phyloP scores from a whole-genome alignment of 257 asterid genomes.

The Solanum bulbocastanum region DNA sequence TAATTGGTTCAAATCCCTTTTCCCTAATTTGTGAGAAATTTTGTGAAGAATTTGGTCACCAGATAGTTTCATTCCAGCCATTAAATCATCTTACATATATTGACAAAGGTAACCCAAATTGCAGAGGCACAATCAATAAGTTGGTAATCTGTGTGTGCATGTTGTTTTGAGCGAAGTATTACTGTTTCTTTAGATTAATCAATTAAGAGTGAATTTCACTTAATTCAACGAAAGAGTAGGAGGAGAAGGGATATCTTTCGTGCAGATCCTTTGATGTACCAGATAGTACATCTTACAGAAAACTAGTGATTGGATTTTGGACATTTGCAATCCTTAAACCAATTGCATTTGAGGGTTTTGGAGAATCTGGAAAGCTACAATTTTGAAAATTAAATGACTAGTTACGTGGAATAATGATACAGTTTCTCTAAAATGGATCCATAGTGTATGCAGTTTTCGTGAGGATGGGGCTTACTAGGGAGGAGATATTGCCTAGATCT shows the following conservation, averaged over 20 bases:
- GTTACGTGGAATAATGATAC: background rate
- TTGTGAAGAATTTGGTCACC: background rate
- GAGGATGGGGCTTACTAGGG: background rate
- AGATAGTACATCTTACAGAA: background rate
- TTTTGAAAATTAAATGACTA: background rate
- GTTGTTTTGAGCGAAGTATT: background rate
- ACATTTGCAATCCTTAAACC: background rate
- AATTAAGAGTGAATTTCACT: background rate
- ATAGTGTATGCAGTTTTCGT: background rate
- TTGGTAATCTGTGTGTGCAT: background rate
- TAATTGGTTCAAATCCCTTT: background rate
- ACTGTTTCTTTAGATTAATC: background rate
- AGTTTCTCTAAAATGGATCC: background rate
- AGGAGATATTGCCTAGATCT: background rate
- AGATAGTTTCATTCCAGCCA: background rate
- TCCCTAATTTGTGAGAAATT: background rate
- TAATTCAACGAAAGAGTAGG: constrained; percentile 46
- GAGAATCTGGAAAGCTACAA: background rate
- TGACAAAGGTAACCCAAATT: background rate
- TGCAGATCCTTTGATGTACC: background rate
- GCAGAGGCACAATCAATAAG: background rate
- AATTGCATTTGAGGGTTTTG: background rate
- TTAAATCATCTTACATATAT: background rate
- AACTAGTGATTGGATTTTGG: background rate
- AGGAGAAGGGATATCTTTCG: constrained; percentile 48